Evolutionary conservation across 176 grass and related monocot species (phyloP).

Genomic region (Bolboschoenus planiculmis): DNA sequence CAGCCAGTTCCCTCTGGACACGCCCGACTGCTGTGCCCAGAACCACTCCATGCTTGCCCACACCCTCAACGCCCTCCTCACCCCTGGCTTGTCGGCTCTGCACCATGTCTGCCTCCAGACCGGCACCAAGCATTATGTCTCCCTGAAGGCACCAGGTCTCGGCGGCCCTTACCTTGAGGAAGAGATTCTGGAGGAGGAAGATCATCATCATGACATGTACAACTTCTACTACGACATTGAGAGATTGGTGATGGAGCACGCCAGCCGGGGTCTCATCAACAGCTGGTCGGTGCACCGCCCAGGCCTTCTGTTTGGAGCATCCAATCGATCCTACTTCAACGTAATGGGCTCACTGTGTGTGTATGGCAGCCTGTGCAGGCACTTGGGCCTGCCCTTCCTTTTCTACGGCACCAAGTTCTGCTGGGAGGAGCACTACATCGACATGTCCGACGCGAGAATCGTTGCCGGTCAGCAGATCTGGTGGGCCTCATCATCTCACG

Average conservation of each 20-base stretch:
- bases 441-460: constrained; percentile 21
- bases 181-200: neutral
- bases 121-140: constrained; percentile 33
- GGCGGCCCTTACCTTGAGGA: constrained; percentile 24
- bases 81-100: neutral
- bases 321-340: constrained; percentile 28
- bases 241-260: neutral
- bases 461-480: constrained; percentile 27
- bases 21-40: constrained; percentile 23
- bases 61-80: constrained; percentile 21
- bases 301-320: constrained; percentile 23
- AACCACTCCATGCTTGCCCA: constrained; percentile 30
- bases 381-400: constrained; percentile 23
- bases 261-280: neutral
- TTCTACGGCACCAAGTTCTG: constrained; percentile 23
- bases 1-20: constrained; percentile 29
- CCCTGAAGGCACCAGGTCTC: neutral
- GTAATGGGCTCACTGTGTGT: constrained; percentile 23
- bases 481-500: constrained; percentile 13
- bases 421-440: constrained; percentile 33
- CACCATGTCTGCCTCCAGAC: constrained; percentile 27
- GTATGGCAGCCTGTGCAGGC: constrained; percentile 27
- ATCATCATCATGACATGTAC: neutral
- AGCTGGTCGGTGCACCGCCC: constrained; percentile 39
- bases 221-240: constrained; percentile 32